Evolutionary conservation across 108 stramenopile species (phyloP).

Genomic region (Cyclotella cryptica): DNA sequence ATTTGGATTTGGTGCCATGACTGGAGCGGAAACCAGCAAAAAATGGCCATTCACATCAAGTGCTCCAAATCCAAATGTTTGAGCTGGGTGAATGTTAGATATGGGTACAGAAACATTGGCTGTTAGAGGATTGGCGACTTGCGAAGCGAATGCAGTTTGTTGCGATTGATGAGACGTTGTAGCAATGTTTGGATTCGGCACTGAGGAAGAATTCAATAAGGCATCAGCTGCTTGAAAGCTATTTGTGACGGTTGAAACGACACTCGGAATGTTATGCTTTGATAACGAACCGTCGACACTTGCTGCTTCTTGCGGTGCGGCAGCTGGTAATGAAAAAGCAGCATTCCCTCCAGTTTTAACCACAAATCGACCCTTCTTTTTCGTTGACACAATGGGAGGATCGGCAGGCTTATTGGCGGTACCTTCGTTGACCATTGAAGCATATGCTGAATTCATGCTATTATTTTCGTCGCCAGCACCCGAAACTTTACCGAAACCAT

Average conservation of each 20-base stretch:
- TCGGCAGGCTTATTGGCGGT: constrained; percentile 1
- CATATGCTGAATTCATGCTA: background rate
- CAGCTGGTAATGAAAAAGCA: background rate
- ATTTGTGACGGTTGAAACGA: constrained; percentile 4
- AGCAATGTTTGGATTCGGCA: background rate
- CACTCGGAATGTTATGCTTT: background rate
- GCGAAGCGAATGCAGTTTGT: background rate
- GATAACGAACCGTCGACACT: background rate
- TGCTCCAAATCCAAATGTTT: constrained; percentile 6
- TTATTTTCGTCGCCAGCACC: background rate
- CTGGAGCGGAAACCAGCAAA: constrained; percentile 15
- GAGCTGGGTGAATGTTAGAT: constrained; percentile 4
- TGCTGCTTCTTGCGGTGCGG: background rate
- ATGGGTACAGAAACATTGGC: constrained; percentile 8
- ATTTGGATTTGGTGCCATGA: constrained; percentile 13
- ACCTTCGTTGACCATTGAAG: background rate
- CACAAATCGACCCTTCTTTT: constrained; percentile 43
- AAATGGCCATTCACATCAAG: constrained; percentile 27
- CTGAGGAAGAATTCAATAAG: background rate
- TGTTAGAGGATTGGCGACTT: background rate
- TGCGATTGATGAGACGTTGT: constrained; percentile 1
- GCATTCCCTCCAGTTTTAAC: constrained; percentile 36
- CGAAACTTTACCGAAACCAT: background rate
- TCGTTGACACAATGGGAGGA: constrained; percentile 11
- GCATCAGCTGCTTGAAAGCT: background rate